Evolutionary conservation across 1,139 yeast species (phyloP), one percentile per base, ranked within the genome.

Genomic region (Saccharomyces uvarum): DNA sequence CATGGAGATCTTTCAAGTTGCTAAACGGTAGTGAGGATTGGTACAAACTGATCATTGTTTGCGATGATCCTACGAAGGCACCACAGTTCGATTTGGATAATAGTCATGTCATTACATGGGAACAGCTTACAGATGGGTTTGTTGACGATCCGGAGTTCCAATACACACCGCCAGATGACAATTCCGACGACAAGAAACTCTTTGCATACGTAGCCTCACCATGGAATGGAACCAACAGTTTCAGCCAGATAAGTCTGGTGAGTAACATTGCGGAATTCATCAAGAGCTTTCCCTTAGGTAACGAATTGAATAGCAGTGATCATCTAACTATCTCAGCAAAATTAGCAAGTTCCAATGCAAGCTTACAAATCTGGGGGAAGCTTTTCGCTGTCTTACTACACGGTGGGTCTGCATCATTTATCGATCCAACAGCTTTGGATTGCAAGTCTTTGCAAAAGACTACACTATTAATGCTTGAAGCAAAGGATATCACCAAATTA

Each of bases 201-300:
- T 56, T 65, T 31, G 55, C 62, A 8, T 55, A 60, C 26, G 54
- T 61, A 7, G 56, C 67, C 4, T 60, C 67, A 1, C 57, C 61
- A 7, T 54, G 51, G 47, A 60, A 56, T 24, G 56, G 59, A 14
- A 61, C 65, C 4, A 68, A 70, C 4, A 59, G 67, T 16, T 86
- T 78, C 65, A 79, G 82, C 16, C 89, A 84, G 57, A 73, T 80
- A 57, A 83, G 82, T 61, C 72, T 86, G 53, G 83, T 84, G 13
- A 80, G 88, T 58, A 75, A 84, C 1, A 72, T 84, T 14, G 85
- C 90, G 0, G 76, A 88, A 0, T 78, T 81, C 49, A 71, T 85
- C 49, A 82, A 80, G 66, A 81, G 81, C 24, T 70, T 84, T 29
- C 88, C 91, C 0, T 55, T 71, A 4, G 71, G 71, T 0, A 76